Base-by-base conservation (phyloP, 106 monocot genomes). In the Dioscorea dumetorum region DNA sequence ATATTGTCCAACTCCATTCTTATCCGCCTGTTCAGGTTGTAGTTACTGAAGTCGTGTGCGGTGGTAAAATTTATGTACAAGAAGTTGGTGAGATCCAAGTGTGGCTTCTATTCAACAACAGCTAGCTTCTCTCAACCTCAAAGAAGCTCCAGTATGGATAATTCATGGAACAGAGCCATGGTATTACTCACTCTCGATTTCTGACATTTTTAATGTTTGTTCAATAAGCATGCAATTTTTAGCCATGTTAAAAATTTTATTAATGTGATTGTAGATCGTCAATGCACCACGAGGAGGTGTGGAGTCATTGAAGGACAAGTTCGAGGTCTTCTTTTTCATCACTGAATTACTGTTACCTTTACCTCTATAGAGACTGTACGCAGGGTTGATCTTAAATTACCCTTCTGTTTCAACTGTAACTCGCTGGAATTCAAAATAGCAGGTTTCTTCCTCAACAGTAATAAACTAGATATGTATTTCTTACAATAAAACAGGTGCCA, bases 121-220 rank as follows among this genome's bases (percentile, higher is more conserved):
- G 70, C 83, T 99, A 63, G 81, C 93, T 48, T 68, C 85, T 31
- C 67, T 99, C 34, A 87, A 49, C 15, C 73, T 93, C 19, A 80
- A 75, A 54, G 99, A 99, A 61, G 87, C 93, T 77, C 97, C 97
- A 63, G 80, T 24, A 12, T 73, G 16, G 99, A 99, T 73, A 85
- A 93, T 49, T 90, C 87, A 24, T 99, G 93, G 93, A 93, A 99
- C 62, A 82, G 99, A 79, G 99, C 99, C 41, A 85, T 99, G 99
- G 99, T 99, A 82, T 64, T 67, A 69, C 11, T 19, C 41, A 28
- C 28, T 33, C 10, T 28, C 28, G 3, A 1, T 8, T 41, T 41
- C 41, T 8, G 41, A 41, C 41, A 41, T 41, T 28, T 6, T 2
- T 10, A 8, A 41, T 8, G 9, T 41, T 41, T 41, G 41, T 10